Evolutionary conservation across 306 rosid genomes (phyloP), one percentile per base, ranked within the genome.

Genomic region (Nissolia schottii): DNA sequence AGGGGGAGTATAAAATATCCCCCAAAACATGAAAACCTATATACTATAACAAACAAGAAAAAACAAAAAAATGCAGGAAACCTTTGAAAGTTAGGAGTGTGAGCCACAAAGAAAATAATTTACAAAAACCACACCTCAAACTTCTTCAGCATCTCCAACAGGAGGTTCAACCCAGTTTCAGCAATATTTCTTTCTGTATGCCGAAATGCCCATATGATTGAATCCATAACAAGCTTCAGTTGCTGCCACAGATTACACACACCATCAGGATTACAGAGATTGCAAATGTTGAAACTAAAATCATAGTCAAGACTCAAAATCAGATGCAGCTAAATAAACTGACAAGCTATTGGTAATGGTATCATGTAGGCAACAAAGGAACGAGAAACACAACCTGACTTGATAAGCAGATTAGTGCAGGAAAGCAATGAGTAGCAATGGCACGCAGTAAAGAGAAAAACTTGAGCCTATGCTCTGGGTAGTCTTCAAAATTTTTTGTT

Each of bases 141-240:
- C 80, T 92, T 92, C 80, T 88, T 92, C 75, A 92, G 80, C 94
- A 92, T 86, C 75, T 92, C 96, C 76, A 92, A 59, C 58, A 92
- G 64, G 35, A 92, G 83, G 77, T 87, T 92, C 38, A 92, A 76
- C 75, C 97, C 96, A 61, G 96, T 92, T 83, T 89, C 97, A 53
- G 99, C 99, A 71, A 95, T 95, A 71, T 95, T 95, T 56, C 99
- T 91, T 81, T 95, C 97, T 0, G 99, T 95, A 77, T 95, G 99
- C 80, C 99, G 91, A 78, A 95, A 89, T 6, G 97, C 99, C 99
- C 99, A 89, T 72, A 88, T 88, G 70, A 95, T 91, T 70, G 99
- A 95, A 84, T 95, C 99, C 96, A 95, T 88, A 49, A 95, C 94
- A 77, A 95, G 99, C 83, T 95, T 95, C 51, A 95, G 83, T 86